Conservation (phyloP, 208 protist genomes). For the Acanthamoeba lenticulata region DNA sequence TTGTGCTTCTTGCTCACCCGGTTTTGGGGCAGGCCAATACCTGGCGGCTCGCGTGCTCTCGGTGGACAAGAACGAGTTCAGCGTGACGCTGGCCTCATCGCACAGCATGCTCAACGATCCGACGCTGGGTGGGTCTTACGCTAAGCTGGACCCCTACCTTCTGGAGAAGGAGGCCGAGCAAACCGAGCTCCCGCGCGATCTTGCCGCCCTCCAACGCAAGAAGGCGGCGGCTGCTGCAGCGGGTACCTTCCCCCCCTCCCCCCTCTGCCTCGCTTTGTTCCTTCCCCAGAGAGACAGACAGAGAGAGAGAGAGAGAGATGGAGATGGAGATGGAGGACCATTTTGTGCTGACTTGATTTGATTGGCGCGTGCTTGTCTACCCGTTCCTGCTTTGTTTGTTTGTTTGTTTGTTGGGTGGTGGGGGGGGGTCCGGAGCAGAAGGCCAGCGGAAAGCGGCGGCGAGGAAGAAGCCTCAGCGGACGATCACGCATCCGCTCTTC, state of each 20-base stretch:
- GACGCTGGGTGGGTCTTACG: not conserved
- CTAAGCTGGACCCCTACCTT: not conserved
- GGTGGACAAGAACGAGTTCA: slow-evolving; percentile 4
- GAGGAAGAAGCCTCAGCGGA: not conserved
- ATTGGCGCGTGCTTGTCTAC: too few species aligned
- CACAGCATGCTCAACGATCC: not conserved
- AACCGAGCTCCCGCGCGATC: not conserved
- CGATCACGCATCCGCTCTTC: slow-evolving; percentile 13
- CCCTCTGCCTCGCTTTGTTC: not conserved
- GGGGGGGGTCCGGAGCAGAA: not conserved
- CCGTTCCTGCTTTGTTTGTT: not conserved
- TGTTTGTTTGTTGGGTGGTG: not conserved
- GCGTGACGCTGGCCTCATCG: not conserved
- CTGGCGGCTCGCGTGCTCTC: not conserved
- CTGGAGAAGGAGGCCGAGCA: not conserved
- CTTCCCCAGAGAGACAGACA: not conserved
- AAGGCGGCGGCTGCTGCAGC: not conserved
- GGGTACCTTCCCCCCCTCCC: not conserved
- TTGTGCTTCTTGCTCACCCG: not conserved
- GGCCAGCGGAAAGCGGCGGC: not conserved
- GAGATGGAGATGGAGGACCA: not conserved
- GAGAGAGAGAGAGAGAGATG: not conserved
- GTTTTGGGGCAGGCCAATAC: not conserved
- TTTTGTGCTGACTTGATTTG: too few species aligned
- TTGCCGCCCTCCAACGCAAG: not conserved